A percentile compares a stretch with the other conserved stretches of the same genome.
phyloP scores from a whole-genome alignment of 2,329 filamentous ascomycete species.

The Cadophora sp. region DNA sequence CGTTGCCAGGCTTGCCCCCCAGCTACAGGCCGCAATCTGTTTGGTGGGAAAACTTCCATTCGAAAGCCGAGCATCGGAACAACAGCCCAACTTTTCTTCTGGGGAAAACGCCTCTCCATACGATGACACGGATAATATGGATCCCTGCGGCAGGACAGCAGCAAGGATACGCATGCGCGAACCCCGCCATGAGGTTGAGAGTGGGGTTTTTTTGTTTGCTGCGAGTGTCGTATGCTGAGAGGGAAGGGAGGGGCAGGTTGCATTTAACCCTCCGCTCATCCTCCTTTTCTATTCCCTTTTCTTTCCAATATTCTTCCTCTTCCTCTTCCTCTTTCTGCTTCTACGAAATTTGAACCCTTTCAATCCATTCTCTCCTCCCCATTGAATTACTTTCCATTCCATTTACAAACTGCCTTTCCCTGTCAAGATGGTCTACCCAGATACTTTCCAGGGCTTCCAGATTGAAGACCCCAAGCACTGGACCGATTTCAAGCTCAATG shows the following conservation, averaged over 20 bases:
- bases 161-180: slow-evolving; percentile 16
- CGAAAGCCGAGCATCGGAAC: slow-evolving; percentile 14
- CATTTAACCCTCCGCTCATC: slow-evolving; percentile 13
- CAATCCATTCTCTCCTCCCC: not conserved
- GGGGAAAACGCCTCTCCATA: slow-evolving; percentile 10
- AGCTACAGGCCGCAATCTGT: not conserved
- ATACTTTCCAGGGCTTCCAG: slow-evolving; percentile 68
- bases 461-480: slow-evolving; percentile 48
- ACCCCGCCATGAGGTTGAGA: slow-evolving; percentile 24
- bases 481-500: slow-evolving; percentile 45
- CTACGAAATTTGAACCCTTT: not conserved
- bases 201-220: slow-evolving; percentile 13
- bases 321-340: not conserved
- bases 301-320: not conserved
- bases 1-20: not conserved
- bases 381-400: not conserved
- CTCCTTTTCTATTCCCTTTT: not conserved
- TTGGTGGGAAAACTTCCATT: slow-evolving; percentile 18
- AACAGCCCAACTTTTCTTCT: slow-evolving; percentile 11
- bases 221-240: slow-evolving; percentile 11
- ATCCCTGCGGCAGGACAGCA: slow-evolving; percentile 1
- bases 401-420: not conserved
- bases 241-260: slow-evolving; percentile 1
- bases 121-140: slow-evolving; percentile 27
- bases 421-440: slow-evolving; percentile 53